These are phyloP conservation scores for Suillus clintonianus DNA, from an alignment of 768 basidiomycete genomes.

Conservation along the genomic window DNA sequence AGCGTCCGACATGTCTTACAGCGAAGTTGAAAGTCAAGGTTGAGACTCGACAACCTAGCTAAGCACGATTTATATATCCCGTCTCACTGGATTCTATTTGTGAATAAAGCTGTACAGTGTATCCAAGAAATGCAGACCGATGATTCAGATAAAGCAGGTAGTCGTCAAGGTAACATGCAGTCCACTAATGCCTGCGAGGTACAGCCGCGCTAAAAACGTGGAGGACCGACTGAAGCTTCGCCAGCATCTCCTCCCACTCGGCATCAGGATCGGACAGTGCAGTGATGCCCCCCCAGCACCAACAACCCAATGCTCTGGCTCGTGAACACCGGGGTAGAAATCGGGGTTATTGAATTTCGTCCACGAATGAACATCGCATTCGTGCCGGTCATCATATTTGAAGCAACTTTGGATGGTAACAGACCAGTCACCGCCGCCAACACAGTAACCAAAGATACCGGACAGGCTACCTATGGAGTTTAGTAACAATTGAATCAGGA, in stretches of 20 bases:
- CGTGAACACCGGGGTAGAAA: slow-evolving; percentile 2
- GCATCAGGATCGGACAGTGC: slow-evolving; percentile 81
- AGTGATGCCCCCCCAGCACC: slow-evolving; percentile 99
- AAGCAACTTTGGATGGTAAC: slow-evolving; percentile 94
- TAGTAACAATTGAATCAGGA: not conserved
- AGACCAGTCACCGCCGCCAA: slow-evolving; percentile 89
- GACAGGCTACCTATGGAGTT: slow-evolving; percentile 83
- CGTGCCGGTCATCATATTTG: slow-evolving; percentile 53
- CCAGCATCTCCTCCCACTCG: slow-evolving; percentile 94
- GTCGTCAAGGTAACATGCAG: not conserved
- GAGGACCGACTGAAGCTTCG: slow-evolving; percentile 82
- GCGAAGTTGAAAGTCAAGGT: not conserved
- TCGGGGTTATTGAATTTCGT: slow-evolving; percentile 10
- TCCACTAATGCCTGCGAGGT: slow-evolving; percentile 20
- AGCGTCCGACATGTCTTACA: not conserved
- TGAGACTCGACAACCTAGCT: not conserved
- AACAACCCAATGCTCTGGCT: slow-evolving; percentile 66
- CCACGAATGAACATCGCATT: slow-evolving; percentile 10
- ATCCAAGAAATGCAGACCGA: too few relatives aligned
- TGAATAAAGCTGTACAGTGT: not conserved
- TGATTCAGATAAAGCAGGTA: too few relatives aligned
- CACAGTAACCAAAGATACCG: slow-evolving; percentile 92
- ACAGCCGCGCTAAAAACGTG: slow-evolving; percentile 53
- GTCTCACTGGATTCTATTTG: not conserved
- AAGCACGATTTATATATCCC: not conserved